phyloP scores from a whole-genome alignment of 192 early-diverging fungal species.

The Phycomyces blakesleeanus region DNA sequence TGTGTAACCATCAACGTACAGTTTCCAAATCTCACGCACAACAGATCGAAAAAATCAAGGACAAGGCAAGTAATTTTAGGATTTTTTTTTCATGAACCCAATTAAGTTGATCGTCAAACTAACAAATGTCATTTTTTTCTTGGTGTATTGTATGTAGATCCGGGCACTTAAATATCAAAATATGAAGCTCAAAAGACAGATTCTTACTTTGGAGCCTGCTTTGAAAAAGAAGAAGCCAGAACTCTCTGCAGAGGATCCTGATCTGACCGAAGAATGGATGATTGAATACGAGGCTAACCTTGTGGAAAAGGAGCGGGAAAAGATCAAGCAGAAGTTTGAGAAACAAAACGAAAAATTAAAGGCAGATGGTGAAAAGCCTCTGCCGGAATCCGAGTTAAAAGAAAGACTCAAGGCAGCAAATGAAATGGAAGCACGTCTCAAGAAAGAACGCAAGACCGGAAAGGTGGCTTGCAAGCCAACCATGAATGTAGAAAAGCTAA shows the following conservation, averaged over 20 bases:
- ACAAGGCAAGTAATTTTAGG: constrained; percentile 70
- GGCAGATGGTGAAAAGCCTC: constrained; percentile 53
- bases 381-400: constrained; percentile 48
- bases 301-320: constrained; percentile 74
- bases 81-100: background rate
- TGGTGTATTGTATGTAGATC: constrained; percentile 42
- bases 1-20: constrained; percentile 96
- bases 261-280: constrained; percentile 80
- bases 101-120: background rate
- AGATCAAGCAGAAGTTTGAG: constrained; percentile 54
- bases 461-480: constrained; percentile 44
- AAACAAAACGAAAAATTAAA: constrained; percentile 83
- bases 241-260: constrained; percentile 63
- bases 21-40: constrained; percentile 76
- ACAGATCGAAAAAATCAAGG: constrained; percentile 76
- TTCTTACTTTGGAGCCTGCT: constrained; percentile 71
- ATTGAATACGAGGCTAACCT: constrained; percentile 49
- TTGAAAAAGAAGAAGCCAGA: constrained; percentile 74
- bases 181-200: constrained; percentile 60
- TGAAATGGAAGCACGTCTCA: constrained; percentile 43
- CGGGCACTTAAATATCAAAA: constrained; percentile 85
- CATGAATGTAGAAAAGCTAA: constrained; percentile 65
- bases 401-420: constrained; percentile 49
- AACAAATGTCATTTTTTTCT: background rate
- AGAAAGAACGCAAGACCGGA: constrained; percentile 43